Evolutionary conservation across 1,284 basidiomycete genomes (phyloP).

Genomic region (Grifola frondosa): DNA sequence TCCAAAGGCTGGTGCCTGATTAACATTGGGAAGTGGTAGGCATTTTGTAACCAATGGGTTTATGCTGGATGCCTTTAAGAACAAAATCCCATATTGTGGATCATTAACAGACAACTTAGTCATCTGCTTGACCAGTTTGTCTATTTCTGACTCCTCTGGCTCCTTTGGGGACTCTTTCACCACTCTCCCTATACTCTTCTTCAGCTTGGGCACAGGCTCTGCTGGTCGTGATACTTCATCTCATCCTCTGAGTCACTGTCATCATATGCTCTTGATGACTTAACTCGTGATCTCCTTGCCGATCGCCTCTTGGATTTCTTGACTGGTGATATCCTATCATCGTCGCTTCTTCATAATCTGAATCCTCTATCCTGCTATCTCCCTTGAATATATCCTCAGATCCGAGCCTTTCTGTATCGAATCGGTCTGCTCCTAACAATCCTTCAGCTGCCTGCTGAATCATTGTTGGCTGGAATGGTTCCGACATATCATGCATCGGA

Average conservation of each 20-base stretch:
- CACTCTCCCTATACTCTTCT: neutral
- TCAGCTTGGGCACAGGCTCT: neutral
- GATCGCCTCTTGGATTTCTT: neutral
- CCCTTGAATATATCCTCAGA: neutral
- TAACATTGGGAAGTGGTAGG: neutral
- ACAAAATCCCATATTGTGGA: conserved; percentile 1
- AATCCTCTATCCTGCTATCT: neutral
- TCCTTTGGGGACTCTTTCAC: neutral
- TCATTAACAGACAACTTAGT: conserved; percentile 1
- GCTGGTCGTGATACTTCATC: conserved; percentile 1
- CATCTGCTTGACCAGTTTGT: conserved; percentile 1
- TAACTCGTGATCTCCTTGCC: neutral
- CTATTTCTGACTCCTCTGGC: neutral
- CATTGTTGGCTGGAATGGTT: neutral
- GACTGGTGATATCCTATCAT: neutral
- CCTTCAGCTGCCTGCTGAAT: neutral
- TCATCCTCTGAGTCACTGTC: neutral
- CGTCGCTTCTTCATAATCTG: neutral
- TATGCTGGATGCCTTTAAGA: neutral
- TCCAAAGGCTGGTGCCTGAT: neutral
- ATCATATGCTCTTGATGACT: neutral
- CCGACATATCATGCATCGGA: conserved; percentile 2
- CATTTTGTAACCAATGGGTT: neutral
- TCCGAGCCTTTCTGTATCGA: conserved; percentile 1
- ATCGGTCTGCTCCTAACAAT: neutral